Evolutionary conservation across 1,284 basidiomycete species (phyloP).

Genomic region (Calocybe gambosa): DNA sequence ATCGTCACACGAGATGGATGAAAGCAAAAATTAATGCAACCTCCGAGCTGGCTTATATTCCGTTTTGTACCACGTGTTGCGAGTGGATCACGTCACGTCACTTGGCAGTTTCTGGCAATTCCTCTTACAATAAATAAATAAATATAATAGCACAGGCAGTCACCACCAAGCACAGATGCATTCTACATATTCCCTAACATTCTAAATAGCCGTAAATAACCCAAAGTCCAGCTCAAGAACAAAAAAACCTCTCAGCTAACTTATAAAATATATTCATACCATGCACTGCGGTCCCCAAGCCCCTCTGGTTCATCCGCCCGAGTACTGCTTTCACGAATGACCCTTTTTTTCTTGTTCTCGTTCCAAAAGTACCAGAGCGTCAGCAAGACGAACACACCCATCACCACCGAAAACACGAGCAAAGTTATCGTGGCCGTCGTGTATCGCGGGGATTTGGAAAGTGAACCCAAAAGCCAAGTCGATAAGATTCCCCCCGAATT

Average conservation of each 20-base stretch:
- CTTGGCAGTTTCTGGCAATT: slow-evolving; percentile 6
- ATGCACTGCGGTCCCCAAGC: slow-evolving; percentile 12
- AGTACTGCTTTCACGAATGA: slow-evolving; percentile 3
- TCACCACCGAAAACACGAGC: slow-evolving; percentile 10
- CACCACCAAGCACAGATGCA: background rate
- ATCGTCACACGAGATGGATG: slow-evolving; percentile 17
- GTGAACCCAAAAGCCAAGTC: slow-evolving; percentile 12
- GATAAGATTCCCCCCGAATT: slow-evolving; percentile 12
- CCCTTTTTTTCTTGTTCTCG: slow-evolving; percentile 12
- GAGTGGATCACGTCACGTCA: slow-evolving; percentile 15
- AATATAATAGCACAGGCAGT: no score
- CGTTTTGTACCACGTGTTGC: slow-evolving; percentile 17
- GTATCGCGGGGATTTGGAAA: slow-evolving; percentile 10
- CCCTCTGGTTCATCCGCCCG: slow-evolving; percentile 11
- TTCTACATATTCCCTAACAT: background rate
- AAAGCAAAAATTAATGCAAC: slow-evolving; percentile 13
- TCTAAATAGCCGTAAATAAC: background rate
- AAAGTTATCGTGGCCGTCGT: slow-evolving; percentile 11
- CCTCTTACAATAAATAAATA: background rate
- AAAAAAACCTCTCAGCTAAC: background rate
- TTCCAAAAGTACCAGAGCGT: slow-evolving; percentile 10
- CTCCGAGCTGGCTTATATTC: slow-evolving; percentile 18
- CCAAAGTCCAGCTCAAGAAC: background rate
- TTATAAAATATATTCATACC: slow-evolving; percentile 14
- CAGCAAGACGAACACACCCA: slow-evolving; percentile 1